A percentile compares a stretch with the other conserved stretches of the same genome.
phyloP scores from a whole-genome alignment of 495 filamentous ascomycete species.

The Beverwykella pulmonaria region DNA sequence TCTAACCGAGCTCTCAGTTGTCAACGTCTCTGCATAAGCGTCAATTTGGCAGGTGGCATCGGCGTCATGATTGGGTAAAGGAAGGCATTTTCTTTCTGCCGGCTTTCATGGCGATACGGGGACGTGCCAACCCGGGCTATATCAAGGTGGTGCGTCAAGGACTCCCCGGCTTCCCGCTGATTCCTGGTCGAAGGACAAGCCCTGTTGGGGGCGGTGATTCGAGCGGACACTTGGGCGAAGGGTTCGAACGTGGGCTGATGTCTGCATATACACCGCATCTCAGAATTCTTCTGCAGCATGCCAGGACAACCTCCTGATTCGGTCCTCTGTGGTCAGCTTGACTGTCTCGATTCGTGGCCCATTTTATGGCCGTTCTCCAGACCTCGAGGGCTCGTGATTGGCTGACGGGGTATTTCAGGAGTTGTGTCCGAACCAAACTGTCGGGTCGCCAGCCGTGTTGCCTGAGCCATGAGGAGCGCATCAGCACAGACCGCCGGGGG shows the following conservation, averaged over 20 bases:
- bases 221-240: conserved; percentile 25
- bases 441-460: conserved; percentile 23
- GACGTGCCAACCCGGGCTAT: conserved; percentile 37
- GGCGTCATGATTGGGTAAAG: conserved; percentile 31
- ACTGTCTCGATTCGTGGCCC: conserved; percentile 6
- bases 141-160: conserved; percentile 30
- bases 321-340: conserved; percentile 1
- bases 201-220: conserved; percentile 15
- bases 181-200: conserved; percentile 28
- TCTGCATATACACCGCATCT: conserved; percentile 22
- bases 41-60: conserved; percentile 21
- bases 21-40: conserved; percentile 43
- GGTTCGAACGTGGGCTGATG: conserved; percentile 33
- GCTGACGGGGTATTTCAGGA: conserved; percentile 23
- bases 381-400: conserved; percentile 17
- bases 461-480: conserved; percentile 11
- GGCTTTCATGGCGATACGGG: conserved; percentile 28
- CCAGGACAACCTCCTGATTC: conserved; percentile 15
- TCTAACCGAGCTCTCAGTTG: conserved; percentile 37
- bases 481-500: neutral
- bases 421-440: conserved; percentile 24
- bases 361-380: conserved; percentile 9
- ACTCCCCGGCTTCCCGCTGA: conserved; percentile 37
- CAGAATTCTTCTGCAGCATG: conserved; percentile 12
- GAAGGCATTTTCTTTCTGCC: conserved; percentile 32